These are phyloP conservation scores for Aspergillus sclerotialis DNA, from an alignment of 2,329 filamentous ascomycete species.

Conservation along the genomic window DNA sequence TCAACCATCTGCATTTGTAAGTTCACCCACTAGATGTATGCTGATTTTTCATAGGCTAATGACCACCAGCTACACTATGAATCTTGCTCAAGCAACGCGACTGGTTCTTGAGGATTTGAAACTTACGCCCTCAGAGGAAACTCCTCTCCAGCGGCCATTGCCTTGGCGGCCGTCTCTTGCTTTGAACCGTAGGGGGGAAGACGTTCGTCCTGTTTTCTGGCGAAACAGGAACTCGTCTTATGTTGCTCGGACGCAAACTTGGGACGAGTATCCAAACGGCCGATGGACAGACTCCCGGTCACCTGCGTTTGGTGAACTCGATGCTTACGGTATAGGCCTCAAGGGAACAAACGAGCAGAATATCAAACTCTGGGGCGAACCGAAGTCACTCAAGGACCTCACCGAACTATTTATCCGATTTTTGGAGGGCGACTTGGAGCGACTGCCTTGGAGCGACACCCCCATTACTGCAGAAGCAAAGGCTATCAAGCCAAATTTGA, in stretches of 20 bases:
- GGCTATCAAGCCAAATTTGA: conserved; percentile 66
- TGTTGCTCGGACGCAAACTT: conserved; percentile 89
- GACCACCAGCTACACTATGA: conserved; percentile 77
- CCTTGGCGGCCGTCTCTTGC: conserved; percentile 95
- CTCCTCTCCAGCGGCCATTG: conserved; percentile 78
- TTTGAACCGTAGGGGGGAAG: conserved; percentile 80
- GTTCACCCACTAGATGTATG: conserved; percentile 14
- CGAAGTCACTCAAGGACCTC: conserved; percentile 70
- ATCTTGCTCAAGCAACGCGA: conserved; percentile 84
- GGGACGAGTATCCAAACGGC: conserved; percentile 98
- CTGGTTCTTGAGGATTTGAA: conserved; percentile 89
- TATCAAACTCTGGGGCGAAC: conserved; percentile 88
- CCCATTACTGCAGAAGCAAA: conserved; percentile 78
- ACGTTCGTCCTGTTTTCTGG: conserved; percentile 98
- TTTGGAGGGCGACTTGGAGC: conserved; percentile 70
- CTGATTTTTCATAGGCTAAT: neutral
- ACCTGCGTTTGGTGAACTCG: conserved; percentile 90
- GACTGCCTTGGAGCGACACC: conserved; percentile 89
- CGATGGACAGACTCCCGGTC: conserved; percentile 97
- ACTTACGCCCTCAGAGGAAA: conserved; percentile 69
- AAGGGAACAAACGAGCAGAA: conserved; percentile 95
- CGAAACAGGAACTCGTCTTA: conserved; percentile 95
- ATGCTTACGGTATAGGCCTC: conserved; percentile 87
- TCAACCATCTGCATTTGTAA: conserved; percentile 83
- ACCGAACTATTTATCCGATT: conserved; percentile 79